Percentiles rank a stretch among this genome's conserved stretches.
phyloP scores from a whole-genome alignment of 805 yeast genomes.

The Metschnikowia cerradonensis region DNA sequence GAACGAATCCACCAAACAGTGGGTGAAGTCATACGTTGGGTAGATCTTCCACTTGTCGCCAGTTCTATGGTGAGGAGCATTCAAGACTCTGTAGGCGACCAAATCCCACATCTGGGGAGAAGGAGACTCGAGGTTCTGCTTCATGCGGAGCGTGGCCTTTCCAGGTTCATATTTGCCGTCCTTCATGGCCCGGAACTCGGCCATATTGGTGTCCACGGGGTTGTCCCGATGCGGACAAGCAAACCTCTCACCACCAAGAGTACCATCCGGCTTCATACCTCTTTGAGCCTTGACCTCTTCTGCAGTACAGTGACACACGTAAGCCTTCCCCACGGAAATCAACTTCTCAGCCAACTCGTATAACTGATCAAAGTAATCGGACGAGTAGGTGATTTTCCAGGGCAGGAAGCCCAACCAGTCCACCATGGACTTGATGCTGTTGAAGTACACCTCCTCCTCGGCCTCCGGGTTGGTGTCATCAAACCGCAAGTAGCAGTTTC shows the following conservation, averaged over 20 bases:
- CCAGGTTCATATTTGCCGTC: constrained; percentile 87
- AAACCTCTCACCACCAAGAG: constrained; percentile 87
- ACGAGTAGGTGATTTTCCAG: constrained; percentile 91
- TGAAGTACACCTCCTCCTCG: constrained; percentile 88
- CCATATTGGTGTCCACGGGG: constrained; percentile 68
- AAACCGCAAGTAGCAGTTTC: constrained; percentile 86
- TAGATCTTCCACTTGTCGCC: constrained; percentile 97
- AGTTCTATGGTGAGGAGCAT: constrained; percentile 93
- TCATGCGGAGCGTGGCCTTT: constrained; percentile 94
- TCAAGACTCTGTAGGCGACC: constrained; percentile 91
- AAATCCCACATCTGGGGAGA: constrained; percentile 99
- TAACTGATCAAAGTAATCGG: constrained; percentile 88
- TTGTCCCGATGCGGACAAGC: constrained; percentile 76
- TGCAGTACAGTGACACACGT: constrained; percentile 89
- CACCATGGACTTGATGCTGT: constrained; percentile 78
- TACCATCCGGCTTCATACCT: constrained; percentile 88
- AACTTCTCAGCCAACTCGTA: constrained; percentile 85
- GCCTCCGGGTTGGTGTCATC: constrained; percentile 99
- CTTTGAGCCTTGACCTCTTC: constrained; percentile 88
- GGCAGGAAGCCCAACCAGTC: constrained; percentile 94
- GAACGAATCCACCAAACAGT: constrained; percentile 96
- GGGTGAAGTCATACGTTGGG: constrained; percentile 98
- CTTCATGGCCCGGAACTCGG: constrained; percentile 84
- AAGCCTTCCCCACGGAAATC: constrained; percentile 68
- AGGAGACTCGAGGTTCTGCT: constrained; percentile 84